phyloP scores from a whole-genome alignment of 2,329 filamentous ascomycete genomes.

The Corinectria fuckeliana region DNA sequence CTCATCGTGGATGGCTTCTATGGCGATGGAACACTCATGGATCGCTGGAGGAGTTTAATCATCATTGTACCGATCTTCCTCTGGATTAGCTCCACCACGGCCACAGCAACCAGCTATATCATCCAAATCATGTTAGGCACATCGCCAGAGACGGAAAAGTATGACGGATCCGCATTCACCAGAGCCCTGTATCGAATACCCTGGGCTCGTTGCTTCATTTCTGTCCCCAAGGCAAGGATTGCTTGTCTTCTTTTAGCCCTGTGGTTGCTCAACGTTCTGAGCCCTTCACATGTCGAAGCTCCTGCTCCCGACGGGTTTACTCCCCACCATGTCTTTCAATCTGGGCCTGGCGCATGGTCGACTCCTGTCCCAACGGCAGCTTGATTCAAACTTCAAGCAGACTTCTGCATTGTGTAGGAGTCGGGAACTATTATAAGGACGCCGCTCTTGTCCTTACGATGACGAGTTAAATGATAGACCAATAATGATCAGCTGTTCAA shows the following conservation, averaged over 20 bases:
- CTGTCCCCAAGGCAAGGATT: not conserved
- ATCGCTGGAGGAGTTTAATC: conserved; percentile 34
- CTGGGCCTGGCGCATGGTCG: not conserved
- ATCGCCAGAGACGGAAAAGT: not conserved
- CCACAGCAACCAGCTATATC: not conserved
- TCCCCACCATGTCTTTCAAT: not conserved
- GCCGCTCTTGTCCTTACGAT: no score
- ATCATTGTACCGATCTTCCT: conserved; percentile 32
- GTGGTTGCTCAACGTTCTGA: conserved; percentile 5
- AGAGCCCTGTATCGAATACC: not conserved
- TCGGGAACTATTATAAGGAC: no score
- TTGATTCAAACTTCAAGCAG: no score
- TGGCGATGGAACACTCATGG: conserved; percentile 27
- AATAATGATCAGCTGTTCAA: no score
- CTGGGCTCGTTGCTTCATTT: not conserved
- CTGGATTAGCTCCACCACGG: conserved; percentile 18
- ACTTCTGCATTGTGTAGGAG: no score
- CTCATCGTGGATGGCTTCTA: conserved; percentile 30
- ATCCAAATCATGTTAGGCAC: not conserved
- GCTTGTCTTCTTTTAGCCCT: not conserved
- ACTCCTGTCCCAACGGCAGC: not conserved
- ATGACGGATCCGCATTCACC: no score
- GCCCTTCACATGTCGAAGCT: not conserved
- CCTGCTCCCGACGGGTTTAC: not conserved
- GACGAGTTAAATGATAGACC: no score